Percentiles rank a stretch among this genome's conserved stretches.
These are phyloP conservation scores for Metschnikowia rubicola DNA, from an alignment of 805 yeast genomes.

Conservation along the genomic window DNA sequence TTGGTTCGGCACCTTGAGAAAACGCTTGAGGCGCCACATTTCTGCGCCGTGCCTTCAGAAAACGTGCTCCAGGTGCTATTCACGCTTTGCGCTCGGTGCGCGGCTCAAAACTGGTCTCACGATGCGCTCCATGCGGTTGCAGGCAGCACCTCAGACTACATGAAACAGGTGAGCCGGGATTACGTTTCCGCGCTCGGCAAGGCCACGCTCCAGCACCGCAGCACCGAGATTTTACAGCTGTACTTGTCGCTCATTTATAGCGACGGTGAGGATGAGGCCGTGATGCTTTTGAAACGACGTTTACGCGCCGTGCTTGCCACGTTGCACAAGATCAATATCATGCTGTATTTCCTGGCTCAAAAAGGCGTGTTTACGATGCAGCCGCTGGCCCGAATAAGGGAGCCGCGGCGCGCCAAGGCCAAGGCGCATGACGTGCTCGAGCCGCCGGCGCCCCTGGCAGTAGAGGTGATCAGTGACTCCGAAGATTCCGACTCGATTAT, in stretches of 20 bases:
- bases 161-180: conserved; percentile 18
- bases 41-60: conserved; percentile 23
- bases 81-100: conserved; percentile 30
- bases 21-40: conserved; percentile 10
- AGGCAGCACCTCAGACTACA: conserved; percentile 21
- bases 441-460: neutral
- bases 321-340: neutral
- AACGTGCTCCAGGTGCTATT: conserved; percentile 27
- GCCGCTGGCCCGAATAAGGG: neutral
- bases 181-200: conserved; percentile 20
- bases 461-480: conserved; percentile 24
- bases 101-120: conserved; percentile 25
- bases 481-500: conserved; percentile 18
- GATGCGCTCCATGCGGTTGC: conserved; percentile 20
- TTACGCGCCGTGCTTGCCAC: neutral
- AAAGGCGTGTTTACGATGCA: neutral
- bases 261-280: neutral
- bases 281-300: conserved; percentile 2
- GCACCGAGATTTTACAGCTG: conserved; percentile 12
- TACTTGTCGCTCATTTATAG: conserved; percentile 8
- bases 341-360: neutral
- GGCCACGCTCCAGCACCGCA: conserved; percentile 21
- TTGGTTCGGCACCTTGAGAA: conserved; percentile 26
- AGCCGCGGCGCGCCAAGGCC: neutral
- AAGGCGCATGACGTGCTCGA: neutral